These are phyloP conservation scores for Symmetrospora coprosmae DNA, from an alignment of 768 basidiomycete genomes.

Conservation along the genomic window DNA sequence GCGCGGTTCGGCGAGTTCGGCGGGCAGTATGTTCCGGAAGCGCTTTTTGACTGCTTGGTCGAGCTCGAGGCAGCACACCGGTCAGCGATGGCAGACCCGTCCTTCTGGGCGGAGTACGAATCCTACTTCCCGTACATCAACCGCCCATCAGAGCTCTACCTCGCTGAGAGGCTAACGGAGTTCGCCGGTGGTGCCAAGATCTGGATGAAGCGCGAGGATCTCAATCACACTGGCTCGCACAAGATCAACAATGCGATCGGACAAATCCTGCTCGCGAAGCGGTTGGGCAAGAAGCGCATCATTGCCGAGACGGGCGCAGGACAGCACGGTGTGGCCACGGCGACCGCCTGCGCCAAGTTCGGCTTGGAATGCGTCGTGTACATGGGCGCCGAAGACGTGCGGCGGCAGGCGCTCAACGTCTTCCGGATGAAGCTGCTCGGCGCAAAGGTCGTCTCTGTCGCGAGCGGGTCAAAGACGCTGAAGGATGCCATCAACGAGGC, in stretches of 20 bases:
- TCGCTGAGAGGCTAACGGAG: constrained; percentile 78
- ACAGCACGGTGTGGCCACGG: constrained; percentile 97
- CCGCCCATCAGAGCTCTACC: constrained; percentile 77
- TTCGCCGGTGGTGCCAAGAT: constrained; percentile 85
- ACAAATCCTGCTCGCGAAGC: constrained; percentile 80
- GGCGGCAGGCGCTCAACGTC: constrained; percentile 88
- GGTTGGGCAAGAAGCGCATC: constrained; percentile 88
- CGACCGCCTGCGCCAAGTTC: constrained; percentile 93
- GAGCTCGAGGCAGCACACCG: constrained; percentile 85
- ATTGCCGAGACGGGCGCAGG: constrained; percentile 99
- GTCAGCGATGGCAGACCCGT: constrained; percentile 67
- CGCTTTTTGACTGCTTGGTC: constrained; percentile 75
- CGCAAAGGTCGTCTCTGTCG: constrained; percentile 82
- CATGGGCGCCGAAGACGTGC: constrained; percentile 96
- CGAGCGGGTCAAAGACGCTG: constrained; percentile 82
- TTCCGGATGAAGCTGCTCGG: constrained; percentile 98
- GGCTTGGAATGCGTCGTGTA: constrained; percentile 89
- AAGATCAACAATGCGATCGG: constrained; percentile 99
- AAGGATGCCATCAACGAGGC: constrained; percentile 97
- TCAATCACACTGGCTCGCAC: constrained; percentile 97
- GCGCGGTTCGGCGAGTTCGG: constrained; percentile 87
- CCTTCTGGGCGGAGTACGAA: constrained; percentile 82
- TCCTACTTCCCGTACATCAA: constrained; percentile 86
- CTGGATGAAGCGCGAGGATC: constrained; percentile 92
- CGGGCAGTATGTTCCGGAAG: constrained; percentile 93